These are phyloP conservation scores for Pseudotulostoma volvatum DNA, from an alignment of 495 filamentous ascomycete species.

Conservation along the genomic window DNA sequence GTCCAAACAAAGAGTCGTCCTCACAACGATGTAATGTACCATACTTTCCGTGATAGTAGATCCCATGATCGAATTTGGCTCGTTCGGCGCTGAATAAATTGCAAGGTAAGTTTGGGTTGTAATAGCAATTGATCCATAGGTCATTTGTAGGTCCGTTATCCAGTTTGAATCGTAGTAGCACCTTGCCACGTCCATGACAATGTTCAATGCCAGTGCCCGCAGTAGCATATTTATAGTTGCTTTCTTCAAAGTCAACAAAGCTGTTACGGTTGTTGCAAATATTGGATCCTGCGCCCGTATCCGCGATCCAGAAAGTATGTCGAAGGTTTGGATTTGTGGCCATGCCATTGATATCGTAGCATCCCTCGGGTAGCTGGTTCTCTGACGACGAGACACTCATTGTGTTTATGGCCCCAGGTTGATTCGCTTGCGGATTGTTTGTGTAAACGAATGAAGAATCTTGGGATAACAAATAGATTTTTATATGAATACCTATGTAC, in stretches of 20 bases:
- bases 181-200: neutral
- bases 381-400: neutral
- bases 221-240: neutral
- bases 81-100: neutral
- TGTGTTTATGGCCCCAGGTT: too few relatives aligned
- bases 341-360: neutral
- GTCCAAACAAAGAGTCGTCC: neutral
- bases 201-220: neutral
- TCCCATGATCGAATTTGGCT: neutral
- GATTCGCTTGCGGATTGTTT: too few relatives aligned
- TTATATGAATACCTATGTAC: too few relatives aligned
- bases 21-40: neutral
- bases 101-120: neutral
- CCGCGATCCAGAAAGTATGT: neutral
- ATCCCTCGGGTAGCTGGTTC: neutral
- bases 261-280: neutral
- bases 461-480: too few relatives aligned
- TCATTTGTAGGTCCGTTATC: neutral
- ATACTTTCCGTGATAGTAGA: neutral
- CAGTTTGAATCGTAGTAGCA: neutral
- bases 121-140: neutral
- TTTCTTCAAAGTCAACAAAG: neutral
- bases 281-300: neutral
- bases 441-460: too few relatives aligned
- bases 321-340: neutral